Evolutionary conservation across 768 basidiomycete species (phyloP), one percentile per base, ranked within the genome.

Genomic region (Lactifluus pinguis): DNA sequence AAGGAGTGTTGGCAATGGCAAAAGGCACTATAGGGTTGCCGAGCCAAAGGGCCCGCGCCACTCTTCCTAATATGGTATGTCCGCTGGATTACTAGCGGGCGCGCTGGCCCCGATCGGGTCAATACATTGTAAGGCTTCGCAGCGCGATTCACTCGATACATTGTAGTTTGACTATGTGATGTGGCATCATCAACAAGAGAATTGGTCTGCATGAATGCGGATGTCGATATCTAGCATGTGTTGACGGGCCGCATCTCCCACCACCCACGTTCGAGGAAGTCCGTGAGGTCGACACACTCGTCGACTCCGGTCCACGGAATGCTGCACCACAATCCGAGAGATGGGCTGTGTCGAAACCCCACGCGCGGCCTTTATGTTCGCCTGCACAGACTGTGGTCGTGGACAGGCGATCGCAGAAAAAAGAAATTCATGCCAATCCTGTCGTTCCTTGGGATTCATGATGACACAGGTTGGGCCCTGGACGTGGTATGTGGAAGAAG

Each of bases 341-440:
- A 8, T 93, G 75, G 3, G 86, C 77, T 4, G 80, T 76, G 6
- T 88, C 84, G 68, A 92, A 87, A 64, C 83, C 80, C 81, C 82
- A 92, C 4, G 83, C 87, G 39, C 73, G 70, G 34, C 64, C 63
- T n/a, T 61, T 65, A 30, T 57, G 56, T 29, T 52, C 54, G n/a
- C 63, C 62, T 0, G 67, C 42, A 13, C 30, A 36, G 29, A 44
- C 39, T 32, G 58, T 21, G 8, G 71, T 70, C 7, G 71, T 63
- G 38, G 67, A 38, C 19, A 76, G 72, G 25, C 89, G 84, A 82
- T 39, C 85, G 85, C 6, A 92, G 72, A 70, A 92, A 84, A 65
- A 86, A 88, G 14, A 82, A 72, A 68, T 92, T 91, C 75, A 92
- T 89, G 0, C 84, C 83, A 65, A 69, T 93, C 91, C n/a, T 87